A percentile compares a stretch with the other conserved stretches of the same genome.
Conservation (phyloP, 345 rosid species). For the Rhodomyrtus tomentosa region DNA sequence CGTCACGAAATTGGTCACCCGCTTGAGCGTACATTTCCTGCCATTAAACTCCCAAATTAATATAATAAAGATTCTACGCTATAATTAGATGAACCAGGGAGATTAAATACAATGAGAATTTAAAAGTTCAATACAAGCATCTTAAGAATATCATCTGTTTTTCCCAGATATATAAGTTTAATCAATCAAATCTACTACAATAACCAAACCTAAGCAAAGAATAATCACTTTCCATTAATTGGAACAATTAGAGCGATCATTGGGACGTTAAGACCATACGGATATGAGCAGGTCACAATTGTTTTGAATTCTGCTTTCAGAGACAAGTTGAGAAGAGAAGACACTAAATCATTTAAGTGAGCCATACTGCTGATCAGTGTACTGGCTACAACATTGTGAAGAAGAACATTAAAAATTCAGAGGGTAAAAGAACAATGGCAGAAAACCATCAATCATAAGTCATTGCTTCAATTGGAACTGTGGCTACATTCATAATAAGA, state of each 20-base stretch:
- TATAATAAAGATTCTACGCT: background rate
- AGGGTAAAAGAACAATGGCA: background rate
- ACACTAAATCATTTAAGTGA: background rate
- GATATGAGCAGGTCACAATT: background rate
- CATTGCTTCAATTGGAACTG: background rate
- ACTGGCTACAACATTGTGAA: background rate
- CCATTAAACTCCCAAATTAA: constrained; percentile 7
- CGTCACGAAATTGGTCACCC: constrained; percentile 92
- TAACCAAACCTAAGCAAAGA: background rate
- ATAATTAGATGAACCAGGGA: background rate
- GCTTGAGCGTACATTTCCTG: constrained; percentile 95
- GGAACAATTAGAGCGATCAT: background rate
- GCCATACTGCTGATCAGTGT: background rate
- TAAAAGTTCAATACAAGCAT: background rate
- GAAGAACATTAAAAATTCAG: background rate
- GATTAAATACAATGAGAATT: background rate
- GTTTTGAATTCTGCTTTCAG: background rate
- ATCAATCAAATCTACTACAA: background rate
- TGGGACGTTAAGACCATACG: background rate
- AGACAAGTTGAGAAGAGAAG: background rate
- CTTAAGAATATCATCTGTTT: background rate
- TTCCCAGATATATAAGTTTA: background rate
- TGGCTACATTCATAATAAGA: background rate
- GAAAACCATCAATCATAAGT: background rate
- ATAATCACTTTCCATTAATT: background rate